Percentiles rank a stretch among this genome's conserved stretches.
These are phyloP conservation scores for Colletotrichum kahawae DNA, from an alignment of 2,329 filamentous ascomycete species.

Conservation along the genomic window DNA sequence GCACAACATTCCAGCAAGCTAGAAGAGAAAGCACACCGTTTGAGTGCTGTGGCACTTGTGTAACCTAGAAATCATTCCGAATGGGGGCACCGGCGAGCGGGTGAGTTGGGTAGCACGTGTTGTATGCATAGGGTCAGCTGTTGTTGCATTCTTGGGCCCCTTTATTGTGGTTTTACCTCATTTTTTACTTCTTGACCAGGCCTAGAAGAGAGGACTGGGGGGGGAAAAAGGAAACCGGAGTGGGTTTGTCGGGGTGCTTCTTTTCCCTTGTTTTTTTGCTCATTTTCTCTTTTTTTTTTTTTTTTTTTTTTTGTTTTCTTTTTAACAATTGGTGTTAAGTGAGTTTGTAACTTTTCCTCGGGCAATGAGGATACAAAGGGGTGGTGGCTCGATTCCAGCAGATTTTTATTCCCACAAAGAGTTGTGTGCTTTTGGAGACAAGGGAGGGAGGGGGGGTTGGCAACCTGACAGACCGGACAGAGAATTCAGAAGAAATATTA, in stretches of 20 bases:
- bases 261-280: not conserved
- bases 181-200: not conserved
- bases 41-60: not conserved
- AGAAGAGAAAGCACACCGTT: not conserved
- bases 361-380: not conserved
- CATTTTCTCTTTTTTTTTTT: not conserved
- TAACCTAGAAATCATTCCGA: not conserved
- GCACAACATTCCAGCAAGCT: not conserved
- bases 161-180: not conserved
- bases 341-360: not conserved
- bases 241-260: not conserved
- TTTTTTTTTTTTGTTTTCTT: not conserved
- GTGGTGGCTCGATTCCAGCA: not conserved
- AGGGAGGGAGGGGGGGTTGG: not conserved
- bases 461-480: not conserved
- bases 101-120: not conserved
- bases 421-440: not conserved
- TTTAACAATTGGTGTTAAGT: slow-evolving; percentile 7
- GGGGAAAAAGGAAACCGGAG: slow-evolving; percentile 7
- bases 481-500: not conserved
- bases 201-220: not conserved
- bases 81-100: not conserved
- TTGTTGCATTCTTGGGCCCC: not conserved
- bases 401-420: not conserved
- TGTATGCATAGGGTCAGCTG: not conserved